Evolutionary conservation across 2,329 filamentous ascomycete species (phyloP).

Genomic region (Phaeosphaeria sp.): DNA sequence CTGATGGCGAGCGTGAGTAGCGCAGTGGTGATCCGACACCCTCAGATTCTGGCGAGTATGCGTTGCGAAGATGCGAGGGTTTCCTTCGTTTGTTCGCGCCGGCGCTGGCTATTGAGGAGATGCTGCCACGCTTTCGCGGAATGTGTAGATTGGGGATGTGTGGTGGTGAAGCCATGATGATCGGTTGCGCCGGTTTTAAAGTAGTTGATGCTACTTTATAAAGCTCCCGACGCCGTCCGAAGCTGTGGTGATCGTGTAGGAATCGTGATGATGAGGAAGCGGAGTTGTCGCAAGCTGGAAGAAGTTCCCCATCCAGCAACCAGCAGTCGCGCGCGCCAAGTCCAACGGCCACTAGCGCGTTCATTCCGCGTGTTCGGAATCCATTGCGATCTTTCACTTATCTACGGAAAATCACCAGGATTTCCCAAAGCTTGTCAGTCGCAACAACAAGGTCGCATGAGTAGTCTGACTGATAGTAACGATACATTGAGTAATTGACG

Average conservation of each 20-base stretch:
- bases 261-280: too few species aligned
- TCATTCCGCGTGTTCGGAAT: not conserved
- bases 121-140: conserved; percentile 68
- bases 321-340: not conserved
- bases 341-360: not conserved
- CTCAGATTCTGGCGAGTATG: conserved; percentile 72
- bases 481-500: too few species aligned
- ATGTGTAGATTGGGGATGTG: conserved; percentile 59
- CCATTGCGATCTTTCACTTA: too few species aligned
- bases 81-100: conserved; percentile 69
- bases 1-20: conserved; percentile 68
- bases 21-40: conserved; percentile 59
- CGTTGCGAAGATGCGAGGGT: conserved; percentile 76
- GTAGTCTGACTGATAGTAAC: too few species aligned
- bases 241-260: not conserved
- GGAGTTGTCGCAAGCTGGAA: not conserved
- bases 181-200: not conserved
- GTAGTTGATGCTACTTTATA: not conserved
- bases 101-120: conserved; percentile 56
- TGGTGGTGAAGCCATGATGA: conserved; percentile 67
- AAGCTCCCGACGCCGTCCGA: not conserved
- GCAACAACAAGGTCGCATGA: not conserved
- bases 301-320: not conserved
- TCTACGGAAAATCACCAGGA: too few species aligned
- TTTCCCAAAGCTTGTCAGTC: too few species aligned